Conservation (phyloP, 768 basidiomycete genomes). For the Lactarius sp. region DNA sequence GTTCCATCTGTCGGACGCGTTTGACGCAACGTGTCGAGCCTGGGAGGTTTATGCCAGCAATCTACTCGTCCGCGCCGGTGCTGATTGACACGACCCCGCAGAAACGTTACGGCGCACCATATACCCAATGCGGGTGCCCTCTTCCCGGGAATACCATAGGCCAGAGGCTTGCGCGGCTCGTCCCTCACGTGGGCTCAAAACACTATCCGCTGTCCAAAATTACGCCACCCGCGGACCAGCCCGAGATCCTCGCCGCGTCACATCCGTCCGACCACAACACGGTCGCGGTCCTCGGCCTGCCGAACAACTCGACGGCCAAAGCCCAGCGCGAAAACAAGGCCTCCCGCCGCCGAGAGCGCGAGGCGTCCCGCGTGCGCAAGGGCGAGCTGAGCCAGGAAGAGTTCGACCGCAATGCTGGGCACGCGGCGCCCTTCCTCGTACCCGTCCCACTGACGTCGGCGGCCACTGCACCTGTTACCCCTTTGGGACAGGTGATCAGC, state of each 20-base stretch:
- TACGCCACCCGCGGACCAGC: slow-evolving; percentile 34
- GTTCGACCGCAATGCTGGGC: slow-evolving; percentile 12
- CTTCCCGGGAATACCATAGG: slow-evolving; percentile 42
- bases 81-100: slow-evolving; percentile 21
- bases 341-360: slow-evolving; percentile 14
- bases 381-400: slow-evolving; percentile 18
- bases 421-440: slow-evolving; percentile 15
- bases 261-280: slow-evolving; percentile 55
- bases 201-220: slow-evolving; percentile 26
- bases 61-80: not conserved
- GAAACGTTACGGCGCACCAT: slow-evolving; percentile 46
- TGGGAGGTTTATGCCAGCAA: slow-evolving; percentile 37
- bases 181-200: slow-evolving; percentile 16
- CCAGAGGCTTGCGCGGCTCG: slow-evolving; percentile 38
- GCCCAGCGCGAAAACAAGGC: slow-evolving; percentile 19
- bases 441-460: slow-evolving; percentile 8
- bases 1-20: slow-evolving; percentile 38
- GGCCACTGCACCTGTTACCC: not conserved
- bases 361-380: slow-evolving; percentile 7
- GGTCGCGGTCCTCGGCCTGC: slow-evolving; percentile 31
- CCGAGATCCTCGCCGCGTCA: slow-evolving; percentile 43
- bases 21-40: slow-evolving; percentile 47
- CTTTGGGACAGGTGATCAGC: slow-evolving; percentile 7
- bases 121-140: slow-evolving; percentile 59
- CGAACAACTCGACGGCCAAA: slow-evolving; percentile 14